Evolutionary conservation across 495 filamentous ascomycete species (phyloP).

Genomic region (Penicillium robsamsonii): DNA sequence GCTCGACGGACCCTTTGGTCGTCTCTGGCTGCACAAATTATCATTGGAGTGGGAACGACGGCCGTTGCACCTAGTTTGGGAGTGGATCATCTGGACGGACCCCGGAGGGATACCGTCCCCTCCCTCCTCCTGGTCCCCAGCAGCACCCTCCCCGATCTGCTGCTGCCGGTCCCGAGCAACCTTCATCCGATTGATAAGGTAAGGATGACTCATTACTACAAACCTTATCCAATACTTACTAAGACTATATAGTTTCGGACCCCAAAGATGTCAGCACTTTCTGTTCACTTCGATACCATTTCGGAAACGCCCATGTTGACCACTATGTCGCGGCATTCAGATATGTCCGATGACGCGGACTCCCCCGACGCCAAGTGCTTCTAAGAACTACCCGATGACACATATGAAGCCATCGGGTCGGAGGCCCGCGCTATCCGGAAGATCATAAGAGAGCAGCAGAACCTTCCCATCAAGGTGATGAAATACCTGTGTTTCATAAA

Average conservation of each 20-base stretch:
- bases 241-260: slow-evolving; percentile 3
- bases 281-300: neutral
- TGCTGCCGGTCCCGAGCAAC: too few relatives aligned
- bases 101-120: too few relatives aligned
- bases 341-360: neutral
- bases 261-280: neutral
- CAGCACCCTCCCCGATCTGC: too few relatives aligned
- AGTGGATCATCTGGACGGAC: too few relatives aligned
- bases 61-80: too few relatives aligned
- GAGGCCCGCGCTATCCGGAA: neutral
- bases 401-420: neutral
- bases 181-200: neutral
- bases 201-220: neutral
- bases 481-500: slow-evolving; percentile 2
- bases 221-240: slow-evolving; percentile 1
- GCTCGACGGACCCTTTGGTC: too few relatives aligned
- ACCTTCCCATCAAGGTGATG: too few relatives aligned
- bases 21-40: too few relatives aligned
- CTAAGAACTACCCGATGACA: neutral
- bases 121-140: too few relatives aligned
- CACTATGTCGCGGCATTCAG: neutral
- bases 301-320: neutral
- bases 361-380: neutral
- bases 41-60: too few relatives aligned
- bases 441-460: neutral